A percentile compares a stretch with the other conserved stretches of the same genome.
Evolutionary conservation across 768 basidiomycete genomes (phyloP).

Genomic region (Lactifluus piperatus): DNA sequence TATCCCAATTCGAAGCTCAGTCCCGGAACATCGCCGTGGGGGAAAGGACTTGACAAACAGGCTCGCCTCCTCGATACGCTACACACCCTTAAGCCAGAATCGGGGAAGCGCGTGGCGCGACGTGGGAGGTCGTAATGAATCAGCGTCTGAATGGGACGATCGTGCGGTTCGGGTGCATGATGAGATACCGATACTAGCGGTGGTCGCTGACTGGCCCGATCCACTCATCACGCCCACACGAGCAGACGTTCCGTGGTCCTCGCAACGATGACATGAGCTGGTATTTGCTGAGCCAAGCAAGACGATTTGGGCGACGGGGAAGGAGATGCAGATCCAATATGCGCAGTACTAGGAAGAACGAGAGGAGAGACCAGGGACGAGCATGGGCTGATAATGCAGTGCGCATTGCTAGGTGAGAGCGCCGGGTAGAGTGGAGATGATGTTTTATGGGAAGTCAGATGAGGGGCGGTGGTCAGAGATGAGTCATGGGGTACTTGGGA

Average conservation of each 20-base stretch:
- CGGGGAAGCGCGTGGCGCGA: not conserved
- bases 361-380: too few relatives aligned
- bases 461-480: too few relatives aligned
- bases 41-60: too few relatives aligned
- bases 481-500: not conserved
- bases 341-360: not conserved
- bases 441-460: too few relatives aligned
- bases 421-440: too few relatives aligned
- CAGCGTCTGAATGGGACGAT: not conserved
- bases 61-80: not conserved
- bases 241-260: not conserved
- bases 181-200: conserved; percentile 7
- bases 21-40: too few relatives aligned
- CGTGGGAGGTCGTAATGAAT: not conserved
- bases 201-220: too few relatives aligned
- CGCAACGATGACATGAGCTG: not conserved
- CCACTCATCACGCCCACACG: not conserved
- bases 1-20: too few relatives aligned
- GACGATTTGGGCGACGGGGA: not conserved
- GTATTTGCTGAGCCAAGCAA: not conserved
- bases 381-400: too few relatives aligned
- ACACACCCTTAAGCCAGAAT: not conserved
- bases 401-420: too few relatives aligned
- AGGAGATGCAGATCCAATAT: not conserved
- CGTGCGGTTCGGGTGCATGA: not conserved